Percentiles rank a stretch among this genome's conserved stretches.
phyloP scores from a whole-genome alignment of 2,329 filamentous ascomycete genomes.

The Pleoardoris graminearum region DNA sequence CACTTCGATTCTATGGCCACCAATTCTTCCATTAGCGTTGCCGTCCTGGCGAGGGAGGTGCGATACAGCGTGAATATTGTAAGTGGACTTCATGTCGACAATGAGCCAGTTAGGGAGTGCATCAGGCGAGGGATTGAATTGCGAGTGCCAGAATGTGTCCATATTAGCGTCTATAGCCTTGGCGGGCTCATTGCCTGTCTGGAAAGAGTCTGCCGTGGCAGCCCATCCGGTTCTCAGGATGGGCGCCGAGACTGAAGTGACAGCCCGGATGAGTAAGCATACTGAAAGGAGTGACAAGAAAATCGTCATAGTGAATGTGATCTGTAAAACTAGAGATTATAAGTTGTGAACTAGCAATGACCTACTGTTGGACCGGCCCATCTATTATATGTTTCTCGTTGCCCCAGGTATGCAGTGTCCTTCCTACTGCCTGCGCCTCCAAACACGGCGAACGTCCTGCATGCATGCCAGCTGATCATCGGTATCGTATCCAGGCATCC shows the following conservation, averaged over 20 bases:
- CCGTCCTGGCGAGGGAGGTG: conserved; percentile 41
- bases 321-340: background rate
- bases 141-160: conserved; percentile 41
- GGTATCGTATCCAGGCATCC: background rate
- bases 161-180: conserved; percentile 40
- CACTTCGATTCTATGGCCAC: conserved; percentile 38
- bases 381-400: background rate
- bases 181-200: conserved; percentile 22
- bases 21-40: conserved; percentile 42
- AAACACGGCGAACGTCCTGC: background rate
- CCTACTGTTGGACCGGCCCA: background rate
- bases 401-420: background rate
- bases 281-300: conserved; percentile 5
- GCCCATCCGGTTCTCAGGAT: conserved; percentile 30
- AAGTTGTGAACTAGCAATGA: background rate
- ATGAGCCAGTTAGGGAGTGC: conserved; percentile 36
- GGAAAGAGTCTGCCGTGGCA: conserved; percentile 30
- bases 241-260: conserved; percentile 19
- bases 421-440: background rate
- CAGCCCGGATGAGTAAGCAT: conserved; percentile 9
- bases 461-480: background rate
- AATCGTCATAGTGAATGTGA: conserved; percentile 8
- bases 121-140: conserved; percentile 23
- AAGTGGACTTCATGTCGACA: conserved; percentile 39
- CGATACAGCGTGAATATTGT: conserved; percentile 36